Evolutionary conservation across 805 yeast species (phyloP).

Genomic region (Saccharomycopsis sp.): DNA sequence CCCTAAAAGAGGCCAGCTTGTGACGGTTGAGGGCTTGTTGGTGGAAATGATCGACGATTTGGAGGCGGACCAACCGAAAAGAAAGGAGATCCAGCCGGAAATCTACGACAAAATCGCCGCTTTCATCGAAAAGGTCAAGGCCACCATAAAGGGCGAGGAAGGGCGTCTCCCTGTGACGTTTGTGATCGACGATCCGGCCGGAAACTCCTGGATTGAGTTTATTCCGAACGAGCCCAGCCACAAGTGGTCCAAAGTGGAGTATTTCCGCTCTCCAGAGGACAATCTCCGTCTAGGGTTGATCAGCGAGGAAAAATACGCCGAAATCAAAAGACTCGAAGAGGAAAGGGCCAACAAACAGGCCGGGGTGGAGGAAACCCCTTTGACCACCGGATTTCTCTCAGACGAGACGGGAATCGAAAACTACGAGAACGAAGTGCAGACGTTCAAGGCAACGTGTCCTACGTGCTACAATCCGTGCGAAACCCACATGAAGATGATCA

Average conservation of each 20-base stretch:
- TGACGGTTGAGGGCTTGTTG: constrained; percentile 86
- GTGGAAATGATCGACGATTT: constrained; percentile 79
- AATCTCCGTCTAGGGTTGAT: constrained; percentile 77
- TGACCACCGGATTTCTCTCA: constrained; percentile 51
- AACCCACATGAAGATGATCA: constrained; percentile 94
- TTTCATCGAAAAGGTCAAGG: constrained; percentile 54
- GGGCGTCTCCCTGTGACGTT: constrained; percentile 71
- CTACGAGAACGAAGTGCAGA: constrained; percentile 83
- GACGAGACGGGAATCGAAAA: constrained; percentile 81
- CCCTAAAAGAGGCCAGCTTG: constrained; percentile 86
- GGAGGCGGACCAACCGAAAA: constrained; percentile 68
- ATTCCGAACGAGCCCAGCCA: constrained; percentile 81
- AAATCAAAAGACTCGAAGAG: constrained; percentile 32
- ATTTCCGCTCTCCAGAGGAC: constrained; percentile 81
- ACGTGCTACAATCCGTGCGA: constrained; percentile 76
- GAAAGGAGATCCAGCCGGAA: constrained; percentile 71
- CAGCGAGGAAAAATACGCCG: constrained; percentile 34
- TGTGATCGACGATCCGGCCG: constrained; percentile 86
- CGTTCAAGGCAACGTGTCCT: constrained; percentile 88
- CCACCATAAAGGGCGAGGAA: constrained; percentile 58
- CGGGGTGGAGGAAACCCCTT: constrained; percentile 28
- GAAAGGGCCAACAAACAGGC: constrained; percentile 22
- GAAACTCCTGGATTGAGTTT: constrained; percentile 94
- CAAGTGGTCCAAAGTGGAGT: constrained; percentile 83
- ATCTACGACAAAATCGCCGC: constrained; percentile 65